These are phyloP conservation scores for Xylariomycetidae sp. DNA, from an alignment of 2,329 filamentous ascomycete species.

Conservation along the genomic window DNA sequence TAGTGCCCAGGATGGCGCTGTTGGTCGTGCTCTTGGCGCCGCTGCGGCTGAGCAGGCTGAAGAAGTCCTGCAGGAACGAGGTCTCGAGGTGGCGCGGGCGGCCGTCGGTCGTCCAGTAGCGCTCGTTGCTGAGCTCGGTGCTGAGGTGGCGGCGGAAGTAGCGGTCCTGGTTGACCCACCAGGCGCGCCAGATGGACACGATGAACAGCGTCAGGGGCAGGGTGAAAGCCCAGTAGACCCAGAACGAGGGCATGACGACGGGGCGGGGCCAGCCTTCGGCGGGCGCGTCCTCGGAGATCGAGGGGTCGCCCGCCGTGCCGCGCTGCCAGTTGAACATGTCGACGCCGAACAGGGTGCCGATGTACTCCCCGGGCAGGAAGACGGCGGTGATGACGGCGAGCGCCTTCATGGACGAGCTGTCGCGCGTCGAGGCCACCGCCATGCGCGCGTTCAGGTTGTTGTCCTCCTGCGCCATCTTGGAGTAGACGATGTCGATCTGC, in stretches of 20 bases:
- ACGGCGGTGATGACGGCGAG: constrained; percentile 43
- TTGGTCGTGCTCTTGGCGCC: constrained; percentile 19
- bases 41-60: constrained; percentile 24
- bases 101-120: constrained; percentile 42
- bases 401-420: constrained; percentile 45
- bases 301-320: constrained; percentile 23
- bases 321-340: constrained; percentile 41
- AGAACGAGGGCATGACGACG: constrained; percentile 37
- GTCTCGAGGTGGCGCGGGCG: constrained; percentile 37
- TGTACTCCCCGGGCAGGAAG: constrained; percentile 43
- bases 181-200: constrained; percentile 37
- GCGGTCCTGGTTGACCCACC: constrained; percentile 44
- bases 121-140: constrained; percentile 42
- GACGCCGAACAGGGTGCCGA: constrained; percentile 41
- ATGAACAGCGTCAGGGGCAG: constrained; percentile 39
- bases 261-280: constrained; percentile 20
- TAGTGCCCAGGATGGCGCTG: constrained; percentile 18
- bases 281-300: constrained; percentile 28
- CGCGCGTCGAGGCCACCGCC: constrained; percentile 73
- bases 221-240: constrained; percentile 42
- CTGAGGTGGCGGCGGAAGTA: constrained; percentile 41
- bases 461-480: constrained; percentile 45
- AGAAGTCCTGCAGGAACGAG: constrained; percentile 39
- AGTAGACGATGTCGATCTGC: constrained; percentile 45
- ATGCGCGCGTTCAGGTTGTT: constrained; percentile 47